Conservation (phyloP, 768 basidiomycete species). For the Rhizopogon roseolus region DNA sequence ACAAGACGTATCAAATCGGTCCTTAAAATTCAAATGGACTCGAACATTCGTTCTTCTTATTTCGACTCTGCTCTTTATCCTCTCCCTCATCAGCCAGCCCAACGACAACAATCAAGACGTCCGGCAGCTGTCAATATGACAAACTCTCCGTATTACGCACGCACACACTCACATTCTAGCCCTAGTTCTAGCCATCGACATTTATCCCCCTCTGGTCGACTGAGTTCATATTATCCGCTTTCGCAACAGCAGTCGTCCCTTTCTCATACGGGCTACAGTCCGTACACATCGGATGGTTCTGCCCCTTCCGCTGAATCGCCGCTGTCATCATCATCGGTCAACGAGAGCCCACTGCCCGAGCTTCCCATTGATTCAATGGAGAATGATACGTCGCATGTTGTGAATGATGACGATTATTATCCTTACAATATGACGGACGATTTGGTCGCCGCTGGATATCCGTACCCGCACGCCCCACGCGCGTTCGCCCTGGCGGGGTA, state of each 20-base stretch:
- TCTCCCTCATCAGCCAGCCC: not conserved
- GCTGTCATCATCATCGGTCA: constrained; percentile 34
- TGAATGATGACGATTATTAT: constrained; percentile 25
- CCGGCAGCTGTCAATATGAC: constrained; percentile 17
- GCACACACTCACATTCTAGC: constrained; percentile 13
- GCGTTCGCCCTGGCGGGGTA: constrained; percentile 19
- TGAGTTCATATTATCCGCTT: constrained; percentile 14
- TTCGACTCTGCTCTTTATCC: constrained; percentile 16
- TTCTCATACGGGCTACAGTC: constrained; percentile 25
- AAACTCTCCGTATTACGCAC: constrained; percentile 15
- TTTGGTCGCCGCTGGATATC: constrained; percentile 12
- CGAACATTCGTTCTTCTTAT: constrained; percentile 15
- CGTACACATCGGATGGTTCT: constrained; percentile 33
- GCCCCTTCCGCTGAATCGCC: constrained; percentile 33
- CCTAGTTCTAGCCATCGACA: constrained; percentile 14
- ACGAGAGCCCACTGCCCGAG: constrained; percentile 36
- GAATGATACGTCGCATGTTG: constrained; percentile 19
- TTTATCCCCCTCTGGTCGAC: constrained; percentile 13
- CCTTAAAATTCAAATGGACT: constrained; percentile 26
- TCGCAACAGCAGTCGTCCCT: constrained; percentile 12
- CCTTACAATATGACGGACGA: constrained; percentile 23
- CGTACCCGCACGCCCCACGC: constrained; percentile 19
- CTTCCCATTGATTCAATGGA: constrained; percentile 31
- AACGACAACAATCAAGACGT: constrained; percentile 7
- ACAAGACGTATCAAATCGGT: constrained; percentile 6